Conservation (phyloP, 2,329 filamentous ascomycete genomes). For the Alternaria gaisen region DNA sequence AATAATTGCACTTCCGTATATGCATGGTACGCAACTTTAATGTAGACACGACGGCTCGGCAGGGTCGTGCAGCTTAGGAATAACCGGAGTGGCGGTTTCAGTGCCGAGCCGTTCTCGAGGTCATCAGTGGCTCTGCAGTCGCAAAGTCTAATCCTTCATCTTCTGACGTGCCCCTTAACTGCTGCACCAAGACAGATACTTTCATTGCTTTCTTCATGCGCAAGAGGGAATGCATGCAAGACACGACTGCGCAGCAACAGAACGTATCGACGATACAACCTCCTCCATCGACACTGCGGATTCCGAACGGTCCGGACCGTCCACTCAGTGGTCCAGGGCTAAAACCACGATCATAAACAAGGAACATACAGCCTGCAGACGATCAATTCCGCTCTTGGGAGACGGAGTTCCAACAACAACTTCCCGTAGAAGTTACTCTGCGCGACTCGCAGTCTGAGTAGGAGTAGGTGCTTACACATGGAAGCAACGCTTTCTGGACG, state of each 20-base stretch:
- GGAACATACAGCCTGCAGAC: background rate
- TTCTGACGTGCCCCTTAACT: background rate
- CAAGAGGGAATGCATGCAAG: background rate
- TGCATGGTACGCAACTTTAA: conserved; percentile 21
- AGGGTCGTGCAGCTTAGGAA: conserved; percentile 9
- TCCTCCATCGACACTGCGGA: background rate
- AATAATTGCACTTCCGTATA: conserved; percentile 13
- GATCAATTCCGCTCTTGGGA: background rate
- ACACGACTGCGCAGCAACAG: background rate
- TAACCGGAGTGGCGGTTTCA: conserved; percentile 7
- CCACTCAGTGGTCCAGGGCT: background rate
- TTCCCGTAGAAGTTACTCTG: background rate
- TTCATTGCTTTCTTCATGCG: background rate
- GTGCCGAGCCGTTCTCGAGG: conserved; percentile 7
- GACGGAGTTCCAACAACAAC: background rate
- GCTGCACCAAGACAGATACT: conserved; percentile 2
- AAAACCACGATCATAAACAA: background rate
- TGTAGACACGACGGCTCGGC: conserved; percentile 15
- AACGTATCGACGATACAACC: background rate
- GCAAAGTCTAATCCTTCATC: conserved; percentile 7
- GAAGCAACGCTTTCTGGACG: background rate
- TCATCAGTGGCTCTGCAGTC: conserved; percentile 1
- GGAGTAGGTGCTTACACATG: background rate
- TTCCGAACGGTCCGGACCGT: background rate
- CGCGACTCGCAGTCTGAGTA: background rate